phyloP scores from a whole-genome alignment of 306 rosid species.

The Hylodesmum podocarpum region DNA sequence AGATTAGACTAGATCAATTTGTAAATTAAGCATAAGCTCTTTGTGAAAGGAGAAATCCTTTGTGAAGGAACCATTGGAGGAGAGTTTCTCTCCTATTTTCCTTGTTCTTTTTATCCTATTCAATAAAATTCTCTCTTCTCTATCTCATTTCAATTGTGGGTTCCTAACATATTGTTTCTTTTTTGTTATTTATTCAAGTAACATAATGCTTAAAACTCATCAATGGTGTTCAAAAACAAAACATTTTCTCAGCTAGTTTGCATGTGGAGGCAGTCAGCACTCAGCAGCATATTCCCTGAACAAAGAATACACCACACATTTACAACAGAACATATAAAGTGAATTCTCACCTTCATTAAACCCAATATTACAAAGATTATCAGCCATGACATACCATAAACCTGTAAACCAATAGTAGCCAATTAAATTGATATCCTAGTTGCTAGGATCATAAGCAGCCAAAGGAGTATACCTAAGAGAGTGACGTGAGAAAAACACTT shows the following conservation, averaged over 20 bases:
- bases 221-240: not conserved
- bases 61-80: too few species aligned
- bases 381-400: constrained; percentile 83
- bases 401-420: constrained; percentile 50
- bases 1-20: too few species aligned
- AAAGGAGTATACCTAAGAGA: not conserved
- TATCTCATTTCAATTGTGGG: too few species aligned
- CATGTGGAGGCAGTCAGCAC: not conserved
- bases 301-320: not conserved
- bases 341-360: constrained; percentile 70
- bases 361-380: constrained; percentile 66
- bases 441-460: not conserved
- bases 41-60: too few species aligned
- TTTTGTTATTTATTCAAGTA: not conserved
- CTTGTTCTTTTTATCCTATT: too few species aligned
- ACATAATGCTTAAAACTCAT: not conserved
- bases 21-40: too few species aligned
- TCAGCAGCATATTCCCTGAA: not conserved
- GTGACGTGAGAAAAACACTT: constrained; percentile 15
- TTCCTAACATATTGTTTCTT: not conserved
- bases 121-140: too few species aligned
- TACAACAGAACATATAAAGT: not conserved
- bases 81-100: too few species aligned
- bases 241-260: not conserved
- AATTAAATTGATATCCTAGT: constrained; percentile 31